Evolutionary conservation across 192 early-diverging fungal species (phyloP).

Genomic region (Mortierella alpina): DNA sequence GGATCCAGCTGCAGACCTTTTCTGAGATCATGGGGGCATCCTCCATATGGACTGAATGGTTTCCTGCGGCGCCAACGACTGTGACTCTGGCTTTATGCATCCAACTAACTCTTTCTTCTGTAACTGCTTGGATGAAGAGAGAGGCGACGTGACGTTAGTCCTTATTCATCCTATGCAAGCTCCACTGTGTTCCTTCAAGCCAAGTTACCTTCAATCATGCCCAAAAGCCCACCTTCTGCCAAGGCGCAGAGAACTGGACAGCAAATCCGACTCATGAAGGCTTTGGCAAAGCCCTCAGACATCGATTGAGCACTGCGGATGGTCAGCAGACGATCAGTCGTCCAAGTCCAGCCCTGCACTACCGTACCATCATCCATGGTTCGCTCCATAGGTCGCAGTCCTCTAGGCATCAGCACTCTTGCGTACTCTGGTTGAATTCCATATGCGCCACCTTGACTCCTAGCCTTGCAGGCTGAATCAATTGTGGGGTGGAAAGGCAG

Average conservation of each 20-base stretch:
- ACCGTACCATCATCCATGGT: conserved; percentile 13
- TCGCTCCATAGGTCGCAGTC: conserved; percentile 15
- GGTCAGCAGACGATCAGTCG: conserved; percentile 37
- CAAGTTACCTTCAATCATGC: conserved; percentile 12
- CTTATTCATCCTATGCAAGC: not conserved
- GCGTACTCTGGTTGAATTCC: conserved; percentile 22
- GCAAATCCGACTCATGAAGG: conserved; percentile 36
- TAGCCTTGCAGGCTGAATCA: conserved; percentile 37
- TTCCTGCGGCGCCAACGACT: conserved; percentile 17
- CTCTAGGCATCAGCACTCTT: conserved; percentile 28
- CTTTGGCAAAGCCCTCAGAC: conserved; percentile 28
- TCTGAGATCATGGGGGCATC: conserved; percentile 24
- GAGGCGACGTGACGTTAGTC: not conserved
- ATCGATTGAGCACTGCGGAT: conserved; percentile 44
- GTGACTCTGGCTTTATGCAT: conserved; percentile 13
- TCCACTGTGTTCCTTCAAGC: not conserved
- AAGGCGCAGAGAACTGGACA: conserved; percentile 30
- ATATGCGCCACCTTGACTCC: conserved; percentile 22
- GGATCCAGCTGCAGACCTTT: conserved; percentile 24
- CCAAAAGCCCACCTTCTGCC: conserved; percentile 16
- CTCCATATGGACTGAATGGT: conserved; percentile 45
- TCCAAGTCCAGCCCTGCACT: conserved; percentile 44
- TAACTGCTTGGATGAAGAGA: not conserved
- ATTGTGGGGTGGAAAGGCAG: conserved; percentile 36
- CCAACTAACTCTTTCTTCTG: conserved; percentile 17